Evolutionary conservation across 2,329 filamentous ascomycete species (phyloP).

Genomic region (Phyllosticta citrichinensis): DNA sequence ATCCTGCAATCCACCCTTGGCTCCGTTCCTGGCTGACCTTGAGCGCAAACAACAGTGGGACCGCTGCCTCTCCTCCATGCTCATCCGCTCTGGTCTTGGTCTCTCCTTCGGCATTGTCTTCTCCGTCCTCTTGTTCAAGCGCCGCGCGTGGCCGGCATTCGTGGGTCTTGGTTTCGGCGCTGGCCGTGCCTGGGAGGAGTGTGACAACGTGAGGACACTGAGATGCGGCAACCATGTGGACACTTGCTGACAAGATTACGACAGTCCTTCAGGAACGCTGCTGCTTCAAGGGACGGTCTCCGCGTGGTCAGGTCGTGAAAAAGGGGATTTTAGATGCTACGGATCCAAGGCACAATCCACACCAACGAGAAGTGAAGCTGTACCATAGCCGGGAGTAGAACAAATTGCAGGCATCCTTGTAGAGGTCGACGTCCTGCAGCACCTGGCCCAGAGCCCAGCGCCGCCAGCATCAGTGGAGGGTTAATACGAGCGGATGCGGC

Average conservation of each 20-base stretch:
- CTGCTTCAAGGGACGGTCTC: slow-evolving; percentile 39
- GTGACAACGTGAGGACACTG: slow-evolving; percentile 55
- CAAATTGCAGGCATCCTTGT: neutral
- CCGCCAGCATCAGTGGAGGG: neutral
- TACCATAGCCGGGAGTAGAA: neutral
- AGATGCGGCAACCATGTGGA: neutral
- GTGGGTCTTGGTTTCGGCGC: slow-evolving; percentile 91
- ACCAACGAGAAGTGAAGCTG: neutral
- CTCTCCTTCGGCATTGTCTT: slow-evolving; percentile 97
- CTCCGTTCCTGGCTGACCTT: slow-evolving; percentile 2
- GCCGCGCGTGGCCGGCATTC: slow-evolving; percentile 95
- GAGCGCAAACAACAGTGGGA: slow-evolving; percentile 64
- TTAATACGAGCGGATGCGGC: neutral
- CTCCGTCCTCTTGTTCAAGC: slow-evolving; percentile 95
- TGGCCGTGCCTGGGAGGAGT: slow-evolving; percentile 95
- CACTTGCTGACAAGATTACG: neutral
- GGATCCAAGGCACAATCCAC: neutral
- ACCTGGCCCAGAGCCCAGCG: neutral
- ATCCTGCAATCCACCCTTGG: slow-evolving; percentile 2
- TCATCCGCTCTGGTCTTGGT: slow-evolving; percentile 93
- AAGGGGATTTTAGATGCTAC: neutral
- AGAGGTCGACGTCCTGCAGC: neutral
- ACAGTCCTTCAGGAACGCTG: slow-evolving; percentile 44
- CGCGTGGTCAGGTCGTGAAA: slow-evolving; percentile 36
- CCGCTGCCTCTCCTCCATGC: slow-evolving; percentile 90